Base-by-base conservation (phyloP, 495 filamentous ascomycete species). In the Emericellopsis terricola region DNA sequence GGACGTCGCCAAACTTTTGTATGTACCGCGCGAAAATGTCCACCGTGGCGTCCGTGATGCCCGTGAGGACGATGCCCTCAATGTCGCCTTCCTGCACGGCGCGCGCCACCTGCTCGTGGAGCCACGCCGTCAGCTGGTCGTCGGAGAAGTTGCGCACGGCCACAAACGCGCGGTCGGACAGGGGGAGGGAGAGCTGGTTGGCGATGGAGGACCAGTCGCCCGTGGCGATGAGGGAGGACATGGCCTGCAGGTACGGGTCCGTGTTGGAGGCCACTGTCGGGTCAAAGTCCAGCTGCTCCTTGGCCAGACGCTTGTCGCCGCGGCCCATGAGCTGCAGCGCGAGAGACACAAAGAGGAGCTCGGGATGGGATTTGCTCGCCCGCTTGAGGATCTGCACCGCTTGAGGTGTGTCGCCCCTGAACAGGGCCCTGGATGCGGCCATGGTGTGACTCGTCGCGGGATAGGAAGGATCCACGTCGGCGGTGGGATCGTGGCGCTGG, bases 21-120 rank as follows among this genome's bases (percentile, higher is more conserved):
- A 94, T 76, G 52, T 94, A 94, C 16, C 77, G 78, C 30, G 84
- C 75, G 44, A 96, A 76, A 16, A 97, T 68, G 37, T 85, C 77
- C 37, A 92, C 73, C 16, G 81, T 70, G 20, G 66, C 60, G 39
- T 86, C 75, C 1, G 70, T 73, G 37, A 96, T 73, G 13, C 89
- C 89, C 0, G 89, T 89, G 3, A 97, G 66, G 7, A 92, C 64
- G 29, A 94, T 69, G 11, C 85, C 89, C 53, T 92, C 82, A 33
- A 93, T 73, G 46, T 94, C 76, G 28, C 91, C 91, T 19, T 73
- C 65, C 7, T 60, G 60, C 36, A 83, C 74, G 17, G 72, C 75
- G 17, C 69, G 65, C 8, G 60, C 44, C 1, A 76, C 74, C 27
- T 73, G 65, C 9, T 63, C 48, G 8, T 69, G 54, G 19, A 96